A percentile compares a stretch with the other conserved stretches of the same genome.
Evolutionary conservation across 2,329 filamentous ascomycete genomes (phyloP).

Genomic region (Fusarium veterinarium): DNA sequence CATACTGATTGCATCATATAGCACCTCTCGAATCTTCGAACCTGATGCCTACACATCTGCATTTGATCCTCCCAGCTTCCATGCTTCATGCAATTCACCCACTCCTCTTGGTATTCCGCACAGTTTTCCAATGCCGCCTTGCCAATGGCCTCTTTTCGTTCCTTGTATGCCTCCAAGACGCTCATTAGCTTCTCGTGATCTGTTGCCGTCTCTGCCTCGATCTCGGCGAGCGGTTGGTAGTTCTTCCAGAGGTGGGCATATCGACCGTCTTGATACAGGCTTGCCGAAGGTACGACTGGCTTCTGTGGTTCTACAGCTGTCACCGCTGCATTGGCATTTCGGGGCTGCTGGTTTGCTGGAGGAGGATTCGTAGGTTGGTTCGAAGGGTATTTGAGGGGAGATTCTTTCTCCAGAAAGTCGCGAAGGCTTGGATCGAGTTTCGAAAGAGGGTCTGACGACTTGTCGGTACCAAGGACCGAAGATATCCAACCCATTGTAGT

Average conservation of each 20-base stretch:
- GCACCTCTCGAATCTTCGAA: constrained; percentile 83
- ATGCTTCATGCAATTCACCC: constrained; percentile 82
- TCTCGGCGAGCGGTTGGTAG: constrained; percentile 78
- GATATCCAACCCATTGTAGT: constrained; percentile 68
- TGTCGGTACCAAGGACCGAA: constrained; percentile 62
- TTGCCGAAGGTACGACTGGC: constrained; percentile 59
- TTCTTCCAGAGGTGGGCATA: constrained; percentile 92
- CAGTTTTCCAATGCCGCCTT: constrained; percentile 93
- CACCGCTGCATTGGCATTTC: constrained; percentile 24
- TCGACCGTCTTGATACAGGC: constrained; percentile 69
- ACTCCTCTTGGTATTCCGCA: constrained; percentile 83
- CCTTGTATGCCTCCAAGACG: constrained; percentile 86
- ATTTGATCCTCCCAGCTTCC: constrained; percentile 76
- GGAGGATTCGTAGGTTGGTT: constrained; percentile 40
- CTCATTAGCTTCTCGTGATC: constrained; percentile 84
- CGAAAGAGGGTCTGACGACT: constrained; percentile 68
- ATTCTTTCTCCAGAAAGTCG: constrained; percentile 86
- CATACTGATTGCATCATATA: constrained; percentile 85
- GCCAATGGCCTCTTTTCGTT: constrained; percentile 81
- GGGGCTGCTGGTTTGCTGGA: constrained; percentile 13
- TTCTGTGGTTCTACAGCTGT: constrained; percentile 26
- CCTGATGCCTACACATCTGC: constrained; percentile 85
- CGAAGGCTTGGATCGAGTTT: constrained; percentile 86
- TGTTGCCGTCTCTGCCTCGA: constrained; percentile 76
- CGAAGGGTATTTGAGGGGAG: constrained; percentile 74